Percentiles rank a stretch among this genome's conserved stretches.
phyloP scores from a whole-genome alignment of 352 stramenopile genomes.

The Pythium guiyangense region DNA sequence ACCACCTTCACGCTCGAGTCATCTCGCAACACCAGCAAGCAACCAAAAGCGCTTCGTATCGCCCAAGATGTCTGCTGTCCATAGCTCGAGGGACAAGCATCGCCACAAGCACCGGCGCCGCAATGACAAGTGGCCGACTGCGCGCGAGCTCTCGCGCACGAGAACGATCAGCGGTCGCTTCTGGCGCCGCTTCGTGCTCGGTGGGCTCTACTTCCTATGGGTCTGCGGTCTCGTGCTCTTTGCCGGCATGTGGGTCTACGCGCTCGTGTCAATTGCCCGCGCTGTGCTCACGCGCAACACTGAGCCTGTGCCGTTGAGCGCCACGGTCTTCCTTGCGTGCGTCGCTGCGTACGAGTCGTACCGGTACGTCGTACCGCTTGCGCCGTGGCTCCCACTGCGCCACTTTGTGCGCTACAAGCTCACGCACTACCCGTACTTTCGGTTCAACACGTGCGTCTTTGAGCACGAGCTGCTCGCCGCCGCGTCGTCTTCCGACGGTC shows the following conservation, averaged over 20 bases:
- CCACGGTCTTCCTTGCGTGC: constrained; percentile 25
- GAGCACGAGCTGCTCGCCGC: constrained; percentile 11
- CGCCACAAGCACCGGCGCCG: not conserved
- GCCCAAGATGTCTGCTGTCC: no score
- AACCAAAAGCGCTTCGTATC: no score
- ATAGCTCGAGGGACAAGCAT: no score
- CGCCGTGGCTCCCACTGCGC: constrained; percentile 27
- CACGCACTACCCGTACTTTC: constrained; percentile 34
- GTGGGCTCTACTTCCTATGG: constrained; percentile 29
- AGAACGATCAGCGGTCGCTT: constrained; percentile 22
- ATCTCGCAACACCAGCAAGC: no score
- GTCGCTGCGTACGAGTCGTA: constrained; percentile 46
- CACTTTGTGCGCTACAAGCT: constrained; percentile 17
- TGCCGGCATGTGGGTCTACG: constrained; percentile 21
- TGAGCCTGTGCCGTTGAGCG: constrained; percentile 7
- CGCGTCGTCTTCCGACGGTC: no score
- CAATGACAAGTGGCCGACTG: constrained; percentile 2
- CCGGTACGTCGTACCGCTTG: constrained; percentile 20
- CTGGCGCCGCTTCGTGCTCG: constrained; percentile 26
- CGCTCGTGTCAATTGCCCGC: constrained; percentile 13
- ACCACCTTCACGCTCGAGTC: no score
- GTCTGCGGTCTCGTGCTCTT: constrained; percentile 20
- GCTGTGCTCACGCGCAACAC: constrained; percentile 13
- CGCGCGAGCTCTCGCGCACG: not conserved
- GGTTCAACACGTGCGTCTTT: constrained; percentile 28